These are phyloP conservation scores for Leccinum subrobustum DNA, from an alignment of 1,284 basidiomycete species.

Conservation along the genomic window DNA sequence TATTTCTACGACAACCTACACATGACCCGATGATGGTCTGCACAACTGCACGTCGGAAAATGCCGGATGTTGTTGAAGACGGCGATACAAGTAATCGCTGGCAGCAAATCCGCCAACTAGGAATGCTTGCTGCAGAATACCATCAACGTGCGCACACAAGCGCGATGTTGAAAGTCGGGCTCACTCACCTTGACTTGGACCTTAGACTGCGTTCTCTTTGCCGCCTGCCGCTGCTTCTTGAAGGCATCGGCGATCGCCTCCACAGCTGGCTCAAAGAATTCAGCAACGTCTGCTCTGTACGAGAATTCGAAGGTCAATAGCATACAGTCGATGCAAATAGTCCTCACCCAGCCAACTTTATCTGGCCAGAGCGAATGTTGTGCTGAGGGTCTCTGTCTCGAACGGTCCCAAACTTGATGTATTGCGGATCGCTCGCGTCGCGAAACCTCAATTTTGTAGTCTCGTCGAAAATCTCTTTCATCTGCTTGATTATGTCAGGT, in stretches of 20 bases:
- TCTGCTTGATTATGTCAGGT: constrained; percentile 38
- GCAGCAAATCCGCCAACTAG: constrained; percentile 49
- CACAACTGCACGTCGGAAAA: constrained; percentile 31
- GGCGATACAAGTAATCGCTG: constrained; percentile 45
- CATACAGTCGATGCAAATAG: not conserved
- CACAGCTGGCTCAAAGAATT: constrained; percentile 47
- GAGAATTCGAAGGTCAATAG: not conserved
- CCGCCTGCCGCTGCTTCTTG: constrained; percentile 32
- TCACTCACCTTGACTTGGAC: constrained; percentile 34
- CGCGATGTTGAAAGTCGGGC: not conserved
- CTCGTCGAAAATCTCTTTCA: constrained; percentile 45
- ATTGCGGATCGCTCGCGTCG: constrained; percentile 38
- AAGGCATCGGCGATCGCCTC: constrained; percentile 40
- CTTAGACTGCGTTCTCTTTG: not conserved
- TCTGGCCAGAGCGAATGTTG: constrained; percentile 45
- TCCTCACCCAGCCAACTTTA: constrained; percentile 42
- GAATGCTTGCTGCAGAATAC: not conserved
- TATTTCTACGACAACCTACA: constrained; percentile 28
- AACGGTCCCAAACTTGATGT: constrained; percentile 46
- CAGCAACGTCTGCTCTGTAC: constrained; percentile 38
- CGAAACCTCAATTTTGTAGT: constrained; percentile 47
- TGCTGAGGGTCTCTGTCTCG: constrained; percentile 42
- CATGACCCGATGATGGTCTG: constrained; percentile 36
- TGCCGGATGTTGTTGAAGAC: constrained; percentile 34
- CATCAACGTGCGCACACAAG: not conserved